Percentiles rank a stretch among this genome's conserved stretches.
These are phyloP conservation scores for Phytophthora rubi DNA, from an alignment of 352 stramenopile species.

Conservation along the genomic window DNA sequence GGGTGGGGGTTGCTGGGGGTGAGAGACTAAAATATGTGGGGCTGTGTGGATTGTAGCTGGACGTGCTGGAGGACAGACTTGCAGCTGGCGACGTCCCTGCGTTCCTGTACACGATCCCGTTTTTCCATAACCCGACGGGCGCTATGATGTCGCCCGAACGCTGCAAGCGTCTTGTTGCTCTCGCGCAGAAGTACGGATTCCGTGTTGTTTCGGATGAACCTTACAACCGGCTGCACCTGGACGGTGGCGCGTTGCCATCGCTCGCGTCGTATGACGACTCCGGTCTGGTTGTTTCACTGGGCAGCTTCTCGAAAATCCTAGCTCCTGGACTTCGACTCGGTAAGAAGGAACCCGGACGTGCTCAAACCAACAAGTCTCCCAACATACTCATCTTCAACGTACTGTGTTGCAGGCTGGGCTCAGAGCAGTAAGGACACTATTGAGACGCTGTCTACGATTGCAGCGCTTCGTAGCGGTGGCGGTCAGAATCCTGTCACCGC, in stretches of 20 bases:
- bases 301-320: conserved; percentile 96
- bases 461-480: conserved; percentile 88
- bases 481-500: conserved; percentile 92
- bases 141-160: conserved; percentile 70
- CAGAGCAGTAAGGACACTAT: conserved; percentile 68
- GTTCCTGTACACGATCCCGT: conserved; percentile 94
- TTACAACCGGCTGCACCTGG: conserved; percentile 92
- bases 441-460: conserved; percentile 62
- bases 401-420: conserved; percentile 52
- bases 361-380: not conserved
- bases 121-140: conserved; percentile 94
- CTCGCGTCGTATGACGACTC: conserved; percentile 73
- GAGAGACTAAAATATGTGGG: not conserved
- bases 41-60: conserved; percentile 41
- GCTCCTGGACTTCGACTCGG: conserved; percentile 90
- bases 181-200: conserved; percentile 87
- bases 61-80: conserved; percentile 76
- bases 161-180: conserved; percentile 74
- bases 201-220: conserved; percentile 93
- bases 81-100: conserved; percentile 69
- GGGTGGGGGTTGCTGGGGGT: not conserved
- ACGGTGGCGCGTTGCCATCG: conserved; percentile 52
- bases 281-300: conserved; percentile 82
- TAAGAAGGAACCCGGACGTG: conserved; percentile 28
- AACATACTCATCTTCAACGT: not conserved